These are phyloP conservation scores for Aspergillus fischeri DNA, from an alignment of 2,329 filamentous ascomycete genomes.

Conservation along the genomic window DNA sequence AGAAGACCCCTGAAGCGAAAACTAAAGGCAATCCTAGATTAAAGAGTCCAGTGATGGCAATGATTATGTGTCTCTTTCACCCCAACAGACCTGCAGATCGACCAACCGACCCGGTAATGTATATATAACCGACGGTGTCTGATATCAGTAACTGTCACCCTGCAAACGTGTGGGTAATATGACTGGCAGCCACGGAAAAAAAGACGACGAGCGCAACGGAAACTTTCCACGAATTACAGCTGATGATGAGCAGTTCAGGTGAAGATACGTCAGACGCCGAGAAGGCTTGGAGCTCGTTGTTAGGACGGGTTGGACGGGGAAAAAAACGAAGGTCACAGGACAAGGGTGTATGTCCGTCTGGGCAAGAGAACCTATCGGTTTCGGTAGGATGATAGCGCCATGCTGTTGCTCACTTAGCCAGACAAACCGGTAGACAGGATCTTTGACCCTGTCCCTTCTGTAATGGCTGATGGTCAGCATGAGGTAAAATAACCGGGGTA, in stretches of 20 bases:
- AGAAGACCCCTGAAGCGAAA: neutral
- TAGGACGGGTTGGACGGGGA: neutral
- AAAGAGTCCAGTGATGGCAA: neutral
- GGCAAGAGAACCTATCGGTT: neutral
- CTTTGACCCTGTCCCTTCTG: too few relatives aligned
- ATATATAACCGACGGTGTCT: neutral
- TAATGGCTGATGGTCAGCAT: neutral
- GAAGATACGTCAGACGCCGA: neutral
- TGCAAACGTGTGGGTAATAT: neutral
- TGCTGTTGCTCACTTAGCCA: neutral
- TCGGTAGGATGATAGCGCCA: neutral
- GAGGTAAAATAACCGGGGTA: neutral
- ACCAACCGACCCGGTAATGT: neutral
- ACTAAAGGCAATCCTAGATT: neutral
- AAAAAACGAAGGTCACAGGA: neutral
- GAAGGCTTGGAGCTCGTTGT: neutral
- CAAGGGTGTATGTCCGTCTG: neutral
- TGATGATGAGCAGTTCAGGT: neutral
- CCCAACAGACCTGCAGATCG: neutral
- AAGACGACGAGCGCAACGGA: neutral
- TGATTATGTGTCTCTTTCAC: neutral
- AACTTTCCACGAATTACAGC: slow-evolving; percentile 7
- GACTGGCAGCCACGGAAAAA: slow-evolving; percentile 2
- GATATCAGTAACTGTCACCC: neutral
- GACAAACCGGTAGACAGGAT: neutral